Percentiles rank a stretch among this genome's conserved stretches.
These are phyloP conservation scores for Cutaneotrichosporon sp. DNA, from an alignment of 1,284 basidiomycete species.

Conservation along the genomic window DNA sequence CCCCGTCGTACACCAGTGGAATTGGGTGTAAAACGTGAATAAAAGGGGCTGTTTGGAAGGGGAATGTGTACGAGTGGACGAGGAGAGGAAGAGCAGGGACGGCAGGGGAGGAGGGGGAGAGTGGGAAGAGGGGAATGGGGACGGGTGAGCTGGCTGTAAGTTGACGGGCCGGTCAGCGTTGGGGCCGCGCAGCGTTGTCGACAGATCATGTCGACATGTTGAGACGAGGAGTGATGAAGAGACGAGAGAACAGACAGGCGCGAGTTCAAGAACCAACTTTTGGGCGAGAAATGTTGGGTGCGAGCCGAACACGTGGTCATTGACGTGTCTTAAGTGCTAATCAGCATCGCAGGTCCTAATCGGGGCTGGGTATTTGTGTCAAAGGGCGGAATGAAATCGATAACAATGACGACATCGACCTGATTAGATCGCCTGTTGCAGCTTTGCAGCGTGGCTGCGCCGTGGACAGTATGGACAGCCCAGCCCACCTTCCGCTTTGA, in stretches of 20 bases:
- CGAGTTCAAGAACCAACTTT: neutral
- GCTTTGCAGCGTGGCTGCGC: too few relatives aligned
- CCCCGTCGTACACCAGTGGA: conserved; percentile 47
- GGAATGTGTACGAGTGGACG: conserved; percentile 1
- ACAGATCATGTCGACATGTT: neutral
- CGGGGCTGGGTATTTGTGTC: neutral
- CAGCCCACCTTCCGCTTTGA: too few relatives aligned
- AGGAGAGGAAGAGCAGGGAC: conserved; percentile 2
- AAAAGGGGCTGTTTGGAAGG: conserved; percentile 34
- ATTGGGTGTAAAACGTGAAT: conserved; percentile 50
- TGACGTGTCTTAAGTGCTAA: neutral
- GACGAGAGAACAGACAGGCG: neutral
- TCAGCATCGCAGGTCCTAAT: too few relatives aligned
- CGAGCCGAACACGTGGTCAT: neutral
- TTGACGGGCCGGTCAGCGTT: neutral
- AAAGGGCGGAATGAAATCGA: neutral
- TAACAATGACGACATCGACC: neutral
- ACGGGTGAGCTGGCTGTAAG: neutral
- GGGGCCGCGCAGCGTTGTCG: neutral
- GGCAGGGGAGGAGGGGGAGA: neutral
- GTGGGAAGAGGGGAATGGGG: neutral
- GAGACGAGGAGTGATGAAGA: neutral
- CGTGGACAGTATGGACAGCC: too few relatives aligned
- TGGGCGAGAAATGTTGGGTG: conserved; percentile 3
- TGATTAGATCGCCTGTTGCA: neutral